Evolutionary conservation across 768 basidiomycete genomes (phyloP), one percentile per base, ranked within the genome.

Genomic region (Hysterangium stoloniferum): DNA sequence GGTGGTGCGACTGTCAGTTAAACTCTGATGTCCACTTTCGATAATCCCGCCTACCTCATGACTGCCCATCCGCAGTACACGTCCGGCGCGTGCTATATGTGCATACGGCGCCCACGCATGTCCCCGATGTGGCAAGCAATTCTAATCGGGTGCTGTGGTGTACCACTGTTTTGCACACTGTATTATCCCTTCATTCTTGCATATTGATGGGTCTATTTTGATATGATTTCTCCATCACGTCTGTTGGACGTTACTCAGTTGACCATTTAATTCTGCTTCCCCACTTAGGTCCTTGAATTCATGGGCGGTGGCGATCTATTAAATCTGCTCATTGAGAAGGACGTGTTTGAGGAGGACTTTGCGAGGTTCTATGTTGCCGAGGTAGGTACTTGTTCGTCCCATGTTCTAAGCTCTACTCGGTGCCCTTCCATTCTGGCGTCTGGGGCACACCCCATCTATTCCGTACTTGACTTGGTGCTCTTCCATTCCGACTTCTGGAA

Each of bases 291-390:
- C 45, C 77, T 95, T 40, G 88, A 95, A 63, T 96, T 84, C 67
- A 95, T 95, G 90, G 91, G 92, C 55, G 92, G 93, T 51, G 91
- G 94, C 52, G 94, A 97, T 71, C 81, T 97, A 58, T 80, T 99
- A 48, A 96, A 96, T 67, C 80, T 97, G 58, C 75, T 97, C 63
- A 95, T 97, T 59, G 90, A 96, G 68, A 72, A 84, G 54, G 90
- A 92, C 63, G 78, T 89, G 51, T 92, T 94, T 61, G 85, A 90
- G 55, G 91, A 94, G 74, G 78, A 83, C 60, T 92, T 93, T 66
- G 83, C 88, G 53, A 79, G 86, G 56, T 96, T 96, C 73, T 98
- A 97, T 70, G 77, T 93, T 54, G 87, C 94, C 50, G 95, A 97
- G 77, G 91, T 92, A 61, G 48, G 68, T 27, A 44, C 48, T 57